phyloP scores from a whole-genome alignment of 345 rosid species.

The Aquilaria yunnanensis region DNA sequence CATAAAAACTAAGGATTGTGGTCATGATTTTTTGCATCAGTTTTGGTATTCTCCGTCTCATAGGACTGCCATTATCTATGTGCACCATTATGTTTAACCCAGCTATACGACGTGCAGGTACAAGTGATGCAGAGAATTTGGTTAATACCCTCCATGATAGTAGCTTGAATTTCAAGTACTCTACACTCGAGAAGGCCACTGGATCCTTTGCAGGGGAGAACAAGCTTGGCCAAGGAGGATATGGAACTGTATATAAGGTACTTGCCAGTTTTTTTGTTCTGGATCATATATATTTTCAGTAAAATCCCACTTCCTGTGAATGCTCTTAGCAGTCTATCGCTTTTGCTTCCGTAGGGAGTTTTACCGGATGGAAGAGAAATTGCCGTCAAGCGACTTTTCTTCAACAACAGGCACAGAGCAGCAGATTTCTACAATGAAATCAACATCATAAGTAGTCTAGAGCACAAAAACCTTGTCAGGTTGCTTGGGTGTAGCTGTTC shows the following conservation, averaged over 20 bases:
- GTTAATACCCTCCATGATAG: not conserved
- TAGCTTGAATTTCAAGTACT: conserved; percentile 2
- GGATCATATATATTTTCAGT: not conserved
- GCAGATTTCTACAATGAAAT: conserved; percentile 90
- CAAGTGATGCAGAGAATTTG: not conserved
- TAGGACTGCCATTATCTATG: too few relatives aligned
- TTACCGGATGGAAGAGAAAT: conserved; percentile 77
- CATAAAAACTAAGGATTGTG: too few relatives aligned
- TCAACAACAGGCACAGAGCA: conserved; percentile 77
- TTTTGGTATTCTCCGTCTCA: too few relatives aligned
- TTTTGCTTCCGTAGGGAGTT: conserved; percentile 44
- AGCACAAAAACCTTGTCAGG: conserved; percentile 84
- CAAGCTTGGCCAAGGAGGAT: conserved; percentile 15
- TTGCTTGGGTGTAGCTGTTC: conserved; percentile 80
- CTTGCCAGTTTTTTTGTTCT: not conserved
- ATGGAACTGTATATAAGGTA: conserved; percentile 10
- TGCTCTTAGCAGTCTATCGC: too few relatives aligned
- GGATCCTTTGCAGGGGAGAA: not conserved
- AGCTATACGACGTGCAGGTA: not conserved
- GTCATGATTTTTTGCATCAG: too few relatives aligned
- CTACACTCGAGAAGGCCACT: not conserved
- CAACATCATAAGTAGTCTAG: conserved; percentile 69
- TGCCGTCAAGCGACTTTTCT: conserved; percentile 81
- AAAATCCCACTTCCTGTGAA: not conserved
- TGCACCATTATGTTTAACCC: not conserved